These are phyloP conservation scores for Suillus tomentosus DNA, from an alignment of 768 basidiomycete species.

Conservation along the genomic window DNA sequence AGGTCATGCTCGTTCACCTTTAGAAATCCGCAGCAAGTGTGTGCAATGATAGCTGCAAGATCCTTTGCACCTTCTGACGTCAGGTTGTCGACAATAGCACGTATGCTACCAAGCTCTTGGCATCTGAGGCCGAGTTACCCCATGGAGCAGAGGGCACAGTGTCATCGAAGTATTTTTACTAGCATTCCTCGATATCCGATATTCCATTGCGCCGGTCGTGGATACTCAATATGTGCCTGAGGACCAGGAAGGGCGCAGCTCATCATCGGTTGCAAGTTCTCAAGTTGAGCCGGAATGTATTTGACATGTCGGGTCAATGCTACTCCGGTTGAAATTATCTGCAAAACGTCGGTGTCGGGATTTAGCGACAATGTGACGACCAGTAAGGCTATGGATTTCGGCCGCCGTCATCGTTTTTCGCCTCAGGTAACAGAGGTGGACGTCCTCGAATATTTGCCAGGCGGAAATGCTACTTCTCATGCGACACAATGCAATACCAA, in stretches of 20 bases:
- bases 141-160: neutral
- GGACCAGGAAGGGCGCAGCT: neutral
- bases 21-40: neutral
- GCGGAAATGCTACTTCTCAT: constrained; percentile 37
- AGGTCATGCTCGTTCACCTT: neutral
- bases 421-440: constrained; percentile 33
- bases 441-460: constrained; percentile 52
- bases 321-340: neutral
- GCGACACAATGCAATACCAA: constrained; percentile 23
- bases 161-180: neutral
- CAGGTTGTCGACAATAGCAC: neutral
- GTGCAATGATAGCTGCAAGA: neutral
- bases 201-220: neutral
- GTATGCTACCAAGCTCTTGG: neutral
- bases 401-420: neutral
- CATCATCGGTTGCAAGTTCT: neutral
- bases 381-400: neutral
- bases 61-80: neutral
- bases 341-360: neutral
- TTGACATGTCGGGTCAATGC: neutral
- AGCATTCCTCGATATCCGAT: neutral
- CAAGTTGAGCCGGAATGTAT: neutral
- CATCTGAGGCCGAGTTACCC: neutral
- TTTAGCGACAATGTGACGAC: neutral
- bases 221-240: neutral